Conservation (phyloP, 257 asterid genomes). For the Catharanthus roseus region DNA sequence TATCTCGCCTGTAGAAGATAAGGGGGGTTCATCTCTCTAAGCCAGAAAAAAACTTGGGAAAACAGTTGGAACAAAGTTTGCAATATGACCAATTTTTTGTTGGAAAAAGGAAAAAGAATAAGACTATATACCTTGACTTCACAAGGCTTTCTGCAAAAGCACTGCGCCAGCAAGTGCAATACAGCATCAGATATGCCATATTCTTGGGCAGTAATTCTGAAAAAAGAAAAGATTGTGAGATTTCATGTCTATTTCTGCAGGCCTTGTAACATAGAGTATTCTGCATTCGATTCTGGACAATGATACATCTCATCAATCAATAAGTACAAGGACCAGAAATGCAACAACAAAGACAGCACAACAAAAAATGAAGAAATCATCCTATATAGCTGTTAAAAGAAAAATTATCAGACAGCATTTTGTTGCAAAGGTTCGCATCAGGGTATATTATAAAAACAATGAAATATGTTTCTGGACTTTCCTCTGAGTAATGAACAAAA, state of each 20-base stretch:
- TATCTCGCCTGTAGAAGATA: constrained; percentile 88
- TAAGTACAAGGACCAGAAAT: neutral
- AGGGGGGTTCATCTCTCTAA: constrained; percentile 62
- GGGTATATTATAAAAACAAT: neutral
- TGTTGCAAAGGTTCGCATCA: neutral
- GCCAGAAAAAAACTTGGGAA: constrained; percentile 47
- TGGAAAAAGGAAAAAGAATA: constrained; percentile 15
- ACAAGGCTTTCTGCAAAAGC: constrained; percentile 61
- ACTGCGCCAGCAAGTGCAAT: constrained; percentile 58
- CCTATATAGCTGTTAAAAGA: neutral
- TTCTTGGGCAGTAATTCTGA: constrained; percentile 54
- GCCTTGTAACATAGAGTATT: neutral
- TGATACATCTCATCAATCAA: neutral
- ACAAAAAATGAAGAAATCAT: neutral
- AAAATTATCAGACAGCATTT: neutral
- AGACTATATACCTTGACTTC: constrained; percentile 68
- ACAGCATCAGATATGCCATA: constrained; percentile 56
- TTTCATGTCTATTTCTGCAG: neutral
- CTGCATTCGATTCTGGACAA: neutral
- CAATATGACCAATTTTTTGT: constrained; percentile 53
- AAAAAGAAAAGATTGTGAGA: constrained; percentile 8
- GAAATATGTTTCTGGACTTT: neutral
- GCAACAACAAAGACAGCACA: constrained; percentile 5
- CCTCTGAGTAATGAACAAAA: constrained; percentile 1
- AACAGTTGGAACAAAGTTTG: constrained; percentile 65